Evolutionary conservation across 495 filamentous ascomycete species (phyloP).

Genomic region (Niebla homalea): DNA sequence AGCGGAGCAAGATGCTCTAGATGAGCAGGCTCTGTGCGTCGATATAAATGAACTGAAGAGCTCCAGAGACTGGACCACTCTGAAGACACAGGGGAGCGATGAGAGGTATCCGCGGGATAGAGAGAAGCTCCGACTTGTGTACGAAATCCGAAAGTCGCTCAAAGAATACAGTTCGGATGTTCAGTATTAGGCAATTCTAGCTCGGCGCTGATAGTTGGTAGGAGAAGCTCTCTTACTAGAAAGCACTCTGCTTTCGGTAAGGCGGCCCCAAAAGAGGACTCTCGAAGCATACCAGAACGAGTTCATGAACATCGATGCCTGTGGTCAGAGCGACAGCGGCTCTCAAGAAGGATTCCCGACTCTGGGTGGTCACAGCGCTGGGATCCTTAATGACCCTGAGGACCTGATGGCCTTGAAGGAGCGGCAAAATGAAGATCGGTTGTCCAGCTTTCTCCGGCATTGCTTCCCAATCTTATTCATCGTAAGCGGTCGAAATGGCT

Average conservation of each 20-base stretch:
- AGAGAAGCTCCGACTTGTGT: constrained; percentile 1
- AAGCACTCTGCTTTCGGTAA: neutral
- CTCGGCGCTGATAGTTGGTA: no score
- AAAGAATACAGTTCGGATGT: constrained; percentile 8
- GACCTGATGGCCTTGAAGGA: constrained; percentile 2
- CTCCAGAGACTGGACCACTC: neutral
- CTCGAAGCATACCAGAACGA: constrained; percentile 1
- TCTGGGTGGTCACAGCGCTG: constrained; percentile 1
- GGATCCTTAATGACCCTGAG: neutral
- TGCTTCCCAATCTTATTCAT: constrained; percentile 4
- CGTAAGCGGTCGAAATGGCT: neutral
- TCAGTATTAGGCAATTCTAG: no score
- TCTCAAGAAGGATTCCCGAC: neutral
- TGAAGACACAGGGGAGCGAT: neutral
- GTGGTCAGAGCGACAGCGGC: no score
- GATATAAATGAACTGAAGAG: neutral
- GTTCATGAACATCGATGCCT: constrained; percentile 1
- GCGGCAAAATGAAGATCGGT: constrained; percentile 3
- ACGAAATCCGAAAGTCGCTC: constrained; percentile 2
- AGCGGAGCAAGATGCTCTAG: constrained; percentile 3
- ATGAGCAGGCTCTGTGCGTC: neutral
- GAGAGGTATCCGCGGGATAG: no score
- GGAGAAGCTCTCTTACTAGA: constrained; percentile 6
- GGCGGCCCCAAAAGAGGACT: neutral
- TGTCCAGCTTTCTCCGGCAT: constrained; percentile 4